phyloP scores from a whole-genome alignment of 352 stramenopile genomes.

The Globisporangium viniferum region DNA sequence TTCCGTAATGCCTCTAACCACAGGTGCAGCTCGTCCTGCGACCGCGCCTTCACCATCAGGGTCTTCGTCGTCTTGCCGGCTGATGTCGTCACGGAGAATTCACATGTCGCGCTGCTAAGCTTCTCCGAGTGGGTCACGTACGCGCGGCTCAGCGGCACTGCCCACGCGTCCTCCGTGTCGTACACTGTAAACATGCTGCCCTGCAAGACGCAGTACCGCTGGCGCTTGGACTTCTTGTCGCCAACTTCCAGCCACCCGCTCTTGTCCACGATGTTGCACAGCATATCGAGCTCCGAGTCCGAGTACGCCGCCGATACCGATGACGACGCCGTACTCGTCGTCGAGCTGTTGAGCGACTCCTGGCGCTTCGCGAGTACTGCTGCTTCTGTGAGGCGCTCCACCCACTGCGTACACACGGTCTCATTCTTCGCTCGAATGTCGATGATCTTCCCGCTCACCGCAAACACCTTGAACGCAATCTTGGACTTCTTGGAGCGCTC shows the following conservation, averaged over 20 bases:
- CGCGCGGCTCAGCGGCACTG: slow-evolving; percentile 65
- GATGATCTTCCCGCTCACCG: slow-evolving; percentile 81
- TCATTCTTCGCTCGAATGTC: slow-evolving; percentile 81
- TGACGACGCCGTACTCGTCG: slow-evolving; percentile 68
- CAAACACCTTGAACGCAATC: slow-evolving; percentile 83
- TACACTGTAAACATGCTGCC: slow-evolving; percentile 83
- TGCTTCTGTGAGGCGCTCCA: slow-evolving; percentile 69
- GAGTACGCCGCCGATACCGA: slow-evolving; percentile 60
- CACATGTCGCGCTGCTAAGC: slow-evolving; percentile 48
- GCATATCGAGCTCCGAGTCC: slow-evolving; percentile 66
- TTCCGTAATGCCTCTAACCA: slow-evolving; percentile 65
- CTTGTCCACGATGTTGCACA: slow-evolving; percentile 76
- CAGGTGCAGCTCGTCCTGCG: slow-evolving; percentile 72
- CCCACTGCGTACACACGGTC: slow-evolving; percentile 65
- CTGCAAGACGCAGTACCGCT: slow-evolving; percentile 75
- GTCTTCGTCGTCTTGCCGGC: slow-evolving; percentile 72
- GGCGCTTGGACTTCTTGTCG: slow-evolving; percentile 72
- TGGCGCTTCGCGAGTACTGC: slow-evolving; percentile 68
- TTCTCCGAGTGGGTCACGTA: slow-evolving; percentile 75
- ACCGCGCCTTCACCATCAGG: slow-evolving; percentile 60
- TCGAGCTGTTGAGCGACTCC: slow-evolving; percentile 70
- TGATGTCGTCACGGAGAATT: slow-evolving; percentile 63
- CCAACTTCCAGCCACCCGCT: slow-evolving; percentile 76
- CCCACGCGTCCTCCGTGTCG: slow-evolving; percentile 79
- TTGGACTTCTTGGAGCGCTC: slow-evolving; percentile 72